These are phyloP conservation scores for Stagonosporopsis tanaceti DNA, from an alignment of 2,329 filamentous ascomycete species.

Conservation along the genomic window DNA sequence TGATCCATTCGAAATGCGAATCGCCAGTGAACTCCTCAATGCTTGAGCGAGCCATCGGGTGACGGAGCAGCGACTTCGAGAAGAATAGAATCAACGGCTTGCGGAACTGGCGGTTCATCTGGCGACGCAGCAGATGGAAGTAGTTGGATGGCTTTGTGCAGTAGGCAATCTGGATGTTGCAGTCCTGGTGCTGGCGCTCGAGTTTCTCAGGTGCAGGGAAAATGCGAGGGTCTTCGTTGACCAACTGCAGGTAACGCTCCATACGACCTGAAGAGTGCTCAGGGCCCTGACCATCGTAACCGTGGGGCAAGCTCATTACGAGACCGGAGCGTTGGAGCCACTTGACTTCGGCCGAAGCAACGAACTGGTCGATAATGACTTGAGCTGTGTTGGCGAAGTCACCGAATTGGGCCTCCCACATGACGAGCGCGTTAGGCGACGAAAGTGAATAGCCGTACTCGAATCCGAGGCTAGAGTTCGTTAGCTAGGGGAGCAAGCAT, in stretches of 20 bases:
- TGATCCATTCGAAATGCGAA: conserved; percentile 96
- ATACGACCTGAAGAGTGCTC: conserved; percentile 98
- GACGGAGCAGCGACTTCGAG: conserved; percentile 94
- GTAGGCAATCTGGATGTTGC: conserved; percentile 98
- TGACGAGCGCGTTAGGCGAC: conserved; percentile 94
- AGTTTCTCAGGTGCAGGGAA: conserved; percentile 91
- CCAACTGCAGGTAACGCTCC: conserved; percentile 96
- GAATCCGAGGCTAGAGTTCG: conserved; percentile 77
- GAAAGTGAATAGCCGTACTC: conserved; percentile 98
- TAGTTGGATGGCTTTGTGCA: conserved; percentile 96
- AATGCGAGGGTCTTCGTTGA: conserved; percentile 94
- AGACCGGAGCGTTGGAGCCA: conserved; percentile 98
- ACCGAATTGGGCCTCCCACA: conserved; percentile 99
- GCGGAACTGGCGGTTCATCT: conserved; percentile 99
- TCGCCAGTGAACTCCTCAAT: conserved; percentile 92
- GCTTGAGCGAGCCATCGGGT: conserved; percentile 86
- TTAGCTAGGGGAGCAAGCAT: conserved; percentile 31
- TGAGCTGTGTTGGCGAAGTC: conserved; percentile 99
- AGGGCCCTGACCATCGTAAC: conserved; percentile 96
- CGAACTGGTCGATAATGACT: conserved; percentile 98
- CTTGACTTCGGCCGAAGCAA: conserved; percentile 96
- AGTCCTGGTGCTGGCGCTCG: conserved; percentile 97
- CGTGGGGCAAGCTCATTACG: conserved; percentile 94
- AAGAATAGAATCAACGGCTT: conserved; percentile 99
- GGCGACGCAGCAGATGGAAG: conserved; percentile 94